A percentile compares a stretch with the other conserved stretches of the same genome.
Conservation (phyloP, 2,329 filamentous ascomycete species). For the Penicillium paneum region DNA sequence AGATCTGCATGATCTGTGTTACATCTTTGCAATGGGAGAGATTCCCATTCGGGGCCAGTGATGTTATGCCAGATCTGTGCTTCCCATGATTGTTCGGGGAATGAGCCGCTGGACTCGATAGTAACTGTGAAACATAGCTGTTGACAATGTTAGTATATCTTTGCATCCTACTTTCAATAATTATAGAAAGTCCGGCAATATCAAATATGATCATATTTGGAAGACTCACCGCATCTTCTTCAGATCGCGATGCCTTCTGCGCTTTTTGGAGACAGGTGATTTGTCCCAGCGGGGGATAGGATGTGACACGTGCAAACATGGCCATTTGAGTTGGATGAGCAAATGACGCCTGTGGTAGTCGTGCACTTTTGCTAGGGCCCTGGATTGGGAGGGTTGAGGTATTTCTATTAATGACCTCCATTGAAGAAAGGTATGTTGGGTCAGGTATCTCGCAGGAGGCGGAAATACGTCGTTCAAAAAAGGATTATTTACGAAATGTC, state of each 20-base stretch:
- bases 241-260: conserved; percentile 25
- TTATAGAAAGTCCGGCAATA: not conserved
- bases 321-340: conserved; percentile 43
- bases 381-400: conserved; percentile 23
- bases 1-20: conserved; percentile 28
- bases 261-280: conserved; percentile 58
- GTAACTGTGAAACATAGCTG: conserved; percentile 64
- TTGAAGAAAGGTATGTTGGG: conserved; percentile 5
- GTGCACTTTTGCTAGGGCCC: conserved; percentile 8
- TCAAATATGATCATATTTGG: not conserved
- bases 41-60: conserved; percentile 56
- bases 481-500: not conserved
- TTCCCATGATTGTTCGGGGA: conserved; percentile 62
- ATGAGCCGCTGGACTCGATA: conserved; percentile 61
- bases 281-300: conserved; percentile 72
- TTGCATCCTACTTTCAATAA: not conserved
- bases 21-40: conserved; percentile 53
- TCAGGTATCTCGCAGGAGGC: not conserved
- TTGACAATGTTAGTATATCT: not conserved
- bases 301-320: conserved; percentile 56
- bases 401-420: conserved; percentile 15
- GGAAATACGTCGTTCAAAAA: not conserved
- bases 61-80: conserved; percentile 73
- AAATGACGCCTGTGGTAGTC: conserved; percentile 32
- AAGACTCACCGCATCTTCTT: conserved; percentile 27